phyloP scores from a whole-genome alignment of 805 yeast genomes.

The Helenozyma baotianmanensis region DNA sequence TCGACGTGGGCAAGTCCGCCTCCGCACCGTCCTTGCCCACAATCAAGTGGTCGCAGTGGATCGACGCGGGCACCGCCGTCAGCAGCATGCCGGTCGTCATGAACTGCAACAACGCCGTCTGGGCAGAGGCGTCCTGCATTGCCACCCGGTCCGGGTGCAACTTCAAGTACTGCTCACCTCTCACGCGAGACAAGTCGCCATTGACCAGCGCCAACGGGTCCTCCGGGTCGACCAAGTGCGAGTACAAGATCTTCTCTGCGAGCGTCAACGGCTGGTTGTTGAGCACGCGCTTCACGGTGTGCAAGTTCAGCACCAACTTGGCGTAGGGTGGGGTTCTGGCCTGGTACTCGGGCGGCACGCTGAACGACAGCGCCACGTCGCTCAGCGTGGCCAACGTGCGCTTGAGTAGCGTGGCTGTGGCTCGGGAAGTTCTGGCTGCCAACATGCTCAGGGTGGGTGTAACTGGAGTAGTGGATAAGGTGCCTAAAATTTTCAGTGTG shows the following conservation, averaged over 20 bases:
- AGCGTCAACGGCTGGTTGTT: slow-evolving; percentile 75
- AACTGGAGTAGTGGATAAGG: neutral
- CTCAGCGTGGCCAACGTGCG: slow-evolving; percentile 32
- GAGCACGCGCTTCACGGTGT: slow-evolving; percentile 59
- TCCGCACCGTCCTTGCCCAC: slow-evolving; percentile 95
- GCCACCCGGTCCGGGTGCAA: slow-evolving; percentile 97
- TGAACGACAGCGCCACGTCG: slow-evolving; percentile 17
- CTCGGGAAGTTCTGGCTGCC: slow-evolving; percentile 11
- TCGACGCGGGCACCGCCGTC: slow-evolving; percentile 91
- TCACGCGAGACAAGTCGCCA: slow-evolving; percentile 48
- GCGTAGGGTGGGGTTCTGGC: slow-evolving; percentile 87
- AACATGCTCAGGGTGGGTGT: slow-evolving; percentile 8
- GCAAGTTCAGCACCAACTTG: slow-evolving; percentile 61
- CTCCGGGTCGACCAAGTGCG: slow-evolving; percentile 87
- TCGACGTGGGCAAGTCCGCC: slow-evolving; percentile 73
- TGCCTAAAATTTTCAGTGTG: slow-evolving; percentile 5
- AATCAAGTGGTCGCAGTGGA: slow-evolving; percentile 97
- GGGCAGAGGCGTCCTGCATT: slow-evolving; percentile 99
- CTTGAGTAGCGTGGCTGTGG: slow-evolving; percentile 7
- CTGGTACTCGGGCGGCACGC: slow-evolving; percentile 56
- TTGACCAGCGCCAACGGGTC: slow-evolving; percentile 57
- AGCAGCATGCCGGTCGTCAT: slow-evolving; percentile 91
- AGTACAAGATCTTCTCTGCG: slow-evolving; percentile 91
- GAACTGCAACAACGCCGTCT: slow-evolving; percentile 97
- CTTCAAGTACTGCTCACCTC: slow-evolving; percentile 90